Evolutionary conservation across 1,284 basidiomycete genomes (phyloP), one percentile per base, ranked within the genome.

Genomic region (Apiotrichum gracile): DNA sequence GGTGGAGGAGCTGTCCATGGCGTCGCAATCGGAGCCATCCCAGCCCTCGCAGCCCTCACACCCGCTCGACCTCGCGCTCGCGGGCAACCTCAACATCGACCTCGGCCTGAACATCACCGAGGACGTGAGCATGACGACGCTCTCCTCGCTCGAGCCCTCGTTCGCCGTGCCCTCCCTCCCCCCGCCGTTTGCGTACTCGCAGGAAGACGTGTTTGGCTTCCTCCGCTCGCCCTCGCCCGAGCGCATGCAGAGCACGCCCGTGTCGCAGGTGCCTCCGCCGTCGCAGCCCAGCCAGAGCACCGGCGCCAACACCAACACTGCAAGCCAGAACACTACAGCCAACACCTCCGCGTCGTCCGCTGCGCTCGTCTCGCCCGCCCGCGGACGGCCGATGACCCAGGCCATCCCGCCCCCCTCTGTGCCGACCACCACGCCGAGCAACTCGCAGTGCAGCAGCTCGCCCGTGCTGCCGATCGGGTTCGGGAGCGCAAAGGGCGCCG

Each of bases 211-310:
- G 21, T 57, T 43, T 27, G 51, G 47, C n/a, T 57, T 50, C 55
- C 55, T 57, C 12, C 55, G 55, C 48, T 53, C 51, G 3, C 55
- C 55, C 10, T 6, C 46, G 21, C 25, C 54, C 25, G 37, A 12
- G 40, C 19, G 14, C 22, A 5, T 22, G 7, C 53, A 54, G 48
- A 22, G 50, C 5, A 48, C 48, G 2, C 47, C 42, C 25, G 34
- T 21, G 43, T 43, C 49, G 25, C 40, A 44, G 47, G 14, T 16
- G 13, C 27, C 5, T 19, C 46, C 8, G 2, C 25, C 35, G 17
- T 41, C 44, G 2, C 29, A 27, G 29, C 26, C n/a, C 31, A 33
- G n/a, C 4, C 12, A 7, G 29, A 12, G 29, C 29, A 45, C 17
- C 8, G 5, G 29, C 29, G 22, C 27, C 22, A 33, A 4, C 22